These are phyloP conservation scores for Ascochyta rabiei DNA, from an alignment of 2,329 filamentous ascomycete species.

Conservation along the genomic window DNA sequence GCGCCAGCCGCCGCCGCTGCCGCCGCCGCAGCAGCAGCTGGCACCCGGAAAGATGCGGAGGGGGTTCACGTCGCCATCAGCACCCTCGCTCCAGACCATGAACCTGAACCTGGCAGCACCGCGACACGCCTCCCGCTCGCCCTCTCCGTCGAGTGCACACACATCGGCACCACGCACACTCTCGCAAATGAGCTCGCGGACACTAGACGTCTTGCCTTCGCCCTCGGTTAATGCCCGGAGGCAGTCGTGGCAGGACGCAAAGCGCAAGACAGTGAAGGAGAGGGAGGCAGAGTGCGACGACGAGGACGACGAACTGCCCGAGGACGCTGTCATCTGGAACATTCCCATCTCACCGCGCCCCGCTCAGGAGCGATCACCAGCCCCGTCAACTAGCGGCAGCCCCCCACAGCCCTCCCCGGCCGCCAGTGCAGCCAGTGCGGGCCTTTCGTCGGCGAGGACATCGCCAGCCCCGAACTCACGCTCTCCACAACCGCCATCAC, in stretches of 20 bases:
- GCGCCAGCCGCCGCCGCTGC: conserved; percentile 12
- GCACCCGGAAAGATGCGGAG: conserved; percentile 49
- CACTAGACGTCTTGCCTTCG: conserved; percentile 39
- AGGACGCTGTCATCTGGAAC: conserved; percentile 79
- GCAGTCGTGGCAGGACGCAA: conserved; percentile 68
- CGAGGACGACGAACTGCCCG: conserved; percentile 73
- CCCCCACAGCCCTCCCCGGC: conserved; percentile 34
- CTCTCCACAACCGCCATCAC: conserved; percentile 28
- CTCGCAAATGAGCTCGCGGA: conserved; percentile 42
- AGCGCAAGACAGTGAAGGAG: conserved; percentile 70
- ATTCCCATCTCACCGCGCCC: conserved; percentile 75
- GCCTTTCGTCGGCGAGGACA: conserved; percentile 28
- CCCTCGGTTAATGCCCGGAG: conserved; percentile 48
- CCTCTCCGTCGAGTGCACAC: conserved; percentile 42
- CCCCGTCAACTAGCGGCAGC: conserved; percentile 38
- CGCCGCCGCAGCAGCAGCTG: conserved; percentile 46
- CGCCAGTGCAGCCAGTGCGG: conserved; percentile 21
- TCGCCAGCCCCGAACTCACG: conserved; percentile 35
- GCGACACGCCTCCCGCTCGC: conserved; percentile 44
- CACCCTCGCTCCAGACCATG: conserved; percentile 39
- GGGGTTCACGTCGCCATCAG: conserved; percentile 50
- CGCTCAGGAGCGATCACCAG: conserved; percentile 47
- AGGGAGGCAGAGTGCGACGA: conserved; percentile 82
- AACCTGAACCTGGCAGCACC: conserved; percentile 37
- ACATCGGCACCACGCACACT: conserved; percentile 38